Evolutionary conservation across 371 early-diverging fungal species (phyloP).

Genomic region (Syncephalastrum contaminatum): DNA sequence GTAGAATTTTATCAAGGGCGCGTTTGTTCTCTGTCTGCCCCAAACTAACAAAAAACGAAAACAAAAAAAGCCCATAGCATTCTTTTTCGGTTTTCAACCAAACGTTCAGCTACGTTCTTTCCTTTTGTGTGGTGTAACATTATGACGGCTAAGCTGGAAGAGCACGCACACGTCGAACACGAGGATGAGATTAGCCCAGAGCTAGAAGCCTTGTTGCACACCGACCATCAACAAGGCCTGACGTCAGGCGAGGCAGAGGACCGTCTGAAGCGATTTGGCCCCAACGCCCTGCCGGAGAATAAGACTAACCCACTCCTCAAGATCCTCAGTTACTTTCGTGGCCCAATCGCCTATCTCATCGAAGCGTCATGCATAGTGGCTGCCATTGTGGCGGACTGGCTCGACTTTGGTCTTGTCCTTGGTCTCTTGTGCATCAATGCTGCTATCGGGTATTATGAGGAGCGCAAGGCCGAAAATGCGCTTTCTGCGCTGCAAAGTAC

Average conservation of each 20-base stretch:
- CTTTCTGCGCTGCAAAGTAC: constrained; percentile 88
- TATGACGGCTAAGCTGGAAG: constrained; percentile 31
- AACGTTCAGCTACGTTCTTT: too few species aligned
- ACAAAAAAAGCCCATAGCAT: too few species aligned
- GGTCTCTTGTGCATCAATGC: constrained; percentile 85
- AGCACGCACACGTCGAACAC: constrained; percentile 66
- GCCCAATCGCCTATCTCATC: constrained; percentile 87
- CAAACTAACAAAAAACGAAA: too few species aligned
- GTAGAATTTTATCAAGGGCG: too few species aligned
- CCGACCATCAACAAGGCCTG: constrained; percentile 63
- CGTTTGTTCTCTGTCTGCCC: too few species aligned
- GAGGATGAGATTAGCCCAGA: constrained; percentile 69
- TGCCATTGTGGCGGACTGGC: constrained; percentile 73
- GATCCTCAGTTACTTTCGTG: constrained; percentile 85
- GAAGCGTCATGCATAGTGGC: constrained; percentile 78
- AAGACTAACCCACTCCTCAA: constrained; percentile 81
- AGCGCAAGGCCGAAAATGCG: constrained; percentile 88
- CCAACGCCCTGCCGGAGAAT: constrained; percentile 74
- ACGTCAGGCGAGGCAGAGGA: constrained; percentile 52
- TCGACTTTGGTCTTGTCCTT: constrained; percentile 86
- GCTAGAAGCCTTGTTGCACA: constrained; percentile 67
- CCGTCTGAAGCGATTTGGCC: constrained; percentile 64
- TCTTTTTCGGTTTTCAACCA: too few species aligned
- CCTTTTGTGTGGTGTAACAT: neutral
- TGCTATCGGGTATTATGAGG: constrained; percentile 86